Conservation (phyloP, 164 flowering plant genomes). For the Amborella trichopoda region DNA sequence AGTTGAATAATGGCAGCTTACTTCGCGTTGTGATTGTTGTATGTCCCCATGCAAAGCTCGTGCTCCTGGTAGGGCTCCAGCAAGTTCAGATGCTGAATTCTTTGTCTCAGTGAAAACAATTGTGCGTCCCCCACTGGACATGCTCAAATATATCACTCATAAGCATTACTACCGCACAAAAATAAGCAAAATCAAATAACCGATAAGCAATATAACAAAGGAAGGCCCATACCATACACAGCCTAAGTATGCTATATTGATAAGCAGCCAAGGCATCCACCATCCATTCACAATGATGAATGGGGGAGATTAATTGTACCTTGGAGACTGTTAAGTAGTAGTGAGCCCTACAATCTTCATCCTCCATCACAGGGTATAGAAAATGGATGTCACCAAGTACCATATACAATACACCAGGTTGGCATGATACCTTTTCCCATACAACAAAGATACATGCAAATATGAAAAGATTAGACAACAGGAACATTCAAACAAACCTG, state of each 20-base stretch:
- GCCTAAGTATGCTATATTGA: too few species aligned
- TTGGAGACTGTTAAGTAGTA: too few species aligned
- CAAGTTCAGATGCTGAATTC: conserved; percentile 59
- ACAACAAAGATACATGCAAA: too few species aligned
- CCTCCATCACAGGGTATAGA: too few species aligned
- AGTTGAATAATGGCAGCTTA: conserved; percentile 14
- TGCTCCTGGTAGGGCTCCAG: conserved; percentile 69
- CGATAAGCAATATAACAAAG: background rate
- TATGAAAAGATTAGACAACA: background rate
- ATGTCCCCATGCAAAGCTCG: conserved; percentile 92
- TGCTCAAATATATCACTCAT: too few species aligned
- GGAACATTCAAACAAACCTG: conserved; percentile 34
- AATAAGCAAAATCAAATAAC: background rate
- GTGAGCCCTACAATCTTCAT: too few species aligned
- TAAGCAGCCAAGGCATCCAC: too few species aligned
- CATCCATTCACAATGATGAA: too few species aligned
- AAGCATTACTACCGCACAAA: background rate
- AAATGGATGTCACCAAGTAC: too few species aligned
- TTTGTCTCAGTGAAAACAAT: conserved; percentile 87
- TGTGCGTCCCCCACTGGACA: conserved; percentile 78
- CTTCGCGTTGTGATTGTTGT: conserved; percentile 84
- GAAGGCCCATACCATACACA: background rate
- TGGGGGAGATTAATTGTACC: too few species aligned
- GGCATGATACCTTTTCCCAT: too few species aligned
- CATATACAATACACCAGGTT: too few species aligned